Conservation (phyloP, 2,329 filamentous ascomycete species). For the Pseudopithomyces chartarum region DNA sequence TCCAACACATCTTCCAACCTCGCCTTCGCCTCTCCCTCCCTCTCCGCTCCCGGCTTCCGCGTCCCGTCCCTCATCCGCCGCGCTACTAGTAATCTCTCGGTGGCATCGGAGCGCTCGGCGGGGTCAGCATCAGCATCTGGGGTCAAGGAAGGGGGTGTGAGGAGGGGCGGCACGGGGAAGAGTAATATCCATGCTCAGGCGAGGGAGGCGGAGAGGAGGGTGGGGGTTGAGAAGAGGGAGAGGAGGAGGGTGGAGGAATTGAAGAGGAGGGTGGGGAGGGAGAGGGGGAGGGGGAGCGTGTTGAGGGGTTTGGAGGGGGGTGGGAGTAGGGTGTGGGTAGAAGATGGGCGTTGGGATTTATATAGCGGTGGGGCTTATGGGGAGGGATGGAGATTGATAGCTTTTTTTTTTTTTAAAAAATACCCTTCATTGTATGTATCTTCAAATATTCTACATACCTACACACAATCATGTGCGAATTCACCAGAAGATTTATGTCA, state of each 20-base stretch:
- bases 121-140: conserved; percentile 29
- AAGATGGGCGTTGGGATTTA: not conserved
- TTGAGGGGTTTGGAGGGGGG: conserved; percentile 38
- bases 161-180: conserved; percentile 61
- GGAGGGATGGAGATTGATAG: not conserved
- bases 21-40: too few species aligned
- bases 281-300: conserved; percentile 38
- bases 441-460: too few species aligned
- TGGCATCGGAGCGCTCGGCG: conserved; percentile 39
- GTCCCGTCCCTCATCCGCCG: conserved; percentile 73
- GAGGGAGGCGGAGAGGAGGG: conserved; percentile 61
- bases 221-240: conserved; percentile 57
- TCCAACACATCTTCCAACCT: too few species aligned
- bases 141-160: conserved; percentile 42
- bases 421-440: too few species aligned
- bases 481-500: too few species aligned
- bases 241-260: conserved; percentile 56
- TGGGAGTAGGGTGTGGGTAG: conserved; percentile 36
- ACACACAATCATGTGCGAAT: too few species aligned
- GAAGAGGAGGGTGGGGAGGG: conserved; percentile 47
- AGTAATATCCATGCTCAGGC: conserved; percentile 65
- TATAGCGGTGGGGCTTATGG: not conserved
- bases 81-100: conserved; percentile 65
- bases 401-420: too few species aligned
- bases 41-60: conserved; percentile 57